Evolutionary conservation across 345 rosid species (phyloP).

Genomic region (Lagerstroemia speciosa): DNA sequence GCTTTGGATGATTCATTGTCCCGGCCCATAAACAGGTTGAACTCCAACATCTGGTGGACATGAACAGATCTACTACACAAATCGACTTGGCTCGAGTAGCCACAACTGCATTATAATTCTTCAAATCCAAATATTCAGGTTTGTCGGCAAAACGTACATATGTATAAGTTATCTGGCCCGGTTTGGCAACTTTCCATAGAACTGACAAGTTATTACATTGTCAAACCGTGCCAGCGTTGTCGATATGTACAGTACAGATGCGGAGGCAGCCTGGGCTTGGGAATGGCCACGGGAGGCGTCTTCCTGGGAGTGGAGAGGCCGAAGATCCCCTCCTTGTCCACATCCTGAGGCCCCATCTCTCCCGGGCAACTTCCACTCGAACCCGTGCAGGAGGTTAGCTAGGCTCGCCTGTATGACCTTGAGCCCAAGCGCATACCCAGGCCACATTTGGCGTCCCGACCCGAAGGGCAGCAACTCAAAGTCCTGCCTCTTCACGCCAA

Average conservation of each 20-base stretch:
- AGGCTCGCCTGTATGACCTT: constrained; percentile 9
- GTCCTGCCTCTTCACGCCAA: constrained; percentile 29
- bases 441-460: constrained; percentile 27
- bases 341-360: constrained; percentile 1
- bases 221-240: too few relatives aligned
- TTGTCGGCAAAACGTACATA: too few relatives aligned
- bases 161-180: too few relatives aligned
- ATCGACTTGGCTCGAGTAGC: too few relatives aligned
- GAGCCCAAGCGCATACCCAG: constrained; percentile 19
- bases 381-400: constrained; percentile 15
- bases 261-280: constrained; percentile 11
- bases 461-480: constrained; percentile 40
- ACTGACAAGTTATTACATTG: too few relatives aligned
- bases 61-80: too few relatives aligned
- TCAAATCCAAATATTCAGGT: too few relatives aligned
- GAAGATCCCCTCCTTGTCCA: constrained; percentile 9
- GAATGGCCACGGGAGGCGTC: constrained; percentile 3
- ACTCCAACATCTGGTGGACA: too few relatives aligned
- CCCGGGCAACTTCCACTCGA: constrained; percentile 7
- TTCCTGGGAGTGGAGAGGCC: constrained; percentile 13
- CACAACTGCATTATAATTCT: too few relatives aligned
- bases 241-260: neutral
- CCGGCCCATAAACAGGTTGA: too few relatives aligned
- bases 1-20: too few relatives aligned
- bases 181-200: too few relatives aligned